Conservation (phyloP, 2,329 filamentous ascomycete species). For the Epichloe uncinata region DNA sequence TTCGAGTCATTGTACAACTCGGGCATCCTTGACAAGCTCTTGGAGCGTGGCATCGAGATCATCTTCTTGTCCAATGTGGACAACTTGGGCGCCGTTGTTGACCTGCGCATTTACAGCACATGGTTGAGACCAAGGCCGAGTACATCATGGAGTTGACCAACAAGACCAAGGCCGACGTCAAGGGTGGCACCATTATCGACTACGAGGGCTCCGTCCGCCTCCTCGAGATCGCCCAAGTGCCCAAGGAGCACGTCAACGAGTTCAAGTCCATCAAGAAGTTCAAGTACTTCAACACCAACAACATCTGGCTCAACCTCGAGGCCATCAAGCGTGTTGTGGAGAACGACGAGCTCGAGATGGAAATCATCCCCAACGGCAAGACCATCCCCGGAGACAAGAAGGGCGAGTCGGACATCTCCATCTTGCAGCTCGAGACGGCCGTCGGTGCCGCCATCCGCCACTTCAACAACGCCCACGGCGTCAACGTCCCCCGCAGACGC, state of each 20-base stretch:
- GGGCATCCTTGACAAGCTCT: conserved; percentile 89
- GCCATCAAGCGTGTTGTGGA: conserved; percentile 98
- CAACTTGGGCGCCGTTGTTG: conserved; percentile 94
- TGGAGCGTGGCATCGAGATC: conserved; percentile 90
- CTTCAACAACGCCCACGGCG: conserved; percentile 96
- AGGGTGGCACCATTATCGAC: conserved; percentile 99
- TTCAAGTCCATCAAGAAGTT: conserved; percentile 99
- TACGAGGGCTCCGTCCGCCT: conserved; percentile 95
- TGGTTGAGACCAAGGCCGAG: conserved; percentile 93
- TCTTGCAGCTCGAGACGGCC: conserved; percentile 96
- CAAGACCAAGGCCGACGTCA: conserved; percentile 99
- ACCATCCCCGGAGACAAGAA: conserved; percentile 98
- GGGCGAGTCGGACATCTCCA: conserved; percentile 95
- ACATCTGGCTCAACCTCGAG: conserved; percentile 98
- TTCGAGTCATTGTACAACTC: conserved; percentile 99
- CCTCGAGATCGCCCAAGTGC: conserved; percentile 96
- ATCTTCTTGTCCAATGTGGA: conserved; percentile 98
- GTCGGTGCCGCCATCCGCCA: conserved; percentile 97
- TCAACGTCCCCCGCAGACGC: conserved; percentile 92
- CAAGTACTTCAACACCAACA: conserved; percentile 99
- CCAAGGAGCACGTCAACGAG: conserved; percentile 99
- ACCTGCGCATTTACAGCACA: conserved; percentile 98
- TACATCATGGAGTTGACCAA: conserved; percentile 99
- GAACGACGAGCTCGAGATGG: conserved; percentile 96
- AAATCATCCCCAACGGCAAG: conserved; percentile 99